Conservation (phyloP, 495 filamentous ascomycete species). For the Neurospora sp. region DNA sequence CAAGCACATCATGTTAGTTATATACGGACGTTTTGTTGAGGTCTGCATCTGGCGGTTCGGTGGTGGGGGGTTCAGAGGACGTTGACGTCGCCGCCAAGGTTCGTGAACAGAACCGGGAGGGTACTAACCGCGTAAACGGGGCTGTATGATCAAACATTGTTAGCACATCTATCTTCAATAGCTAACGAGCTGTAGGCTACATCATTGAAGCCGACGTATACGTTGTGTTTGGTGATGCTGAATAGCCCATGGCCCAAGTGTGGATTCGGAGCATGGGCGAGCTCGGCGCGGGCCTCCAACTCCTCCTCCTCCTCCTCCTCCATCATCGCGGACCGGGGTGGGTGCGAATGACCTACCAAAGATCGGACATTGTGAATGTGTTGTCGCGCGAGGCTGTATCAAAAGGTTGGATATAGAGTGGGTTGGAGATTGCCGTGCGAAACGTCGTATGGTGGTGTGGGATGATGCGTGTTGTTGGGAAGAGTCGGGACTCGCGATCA, state of each 20-base stretch:
- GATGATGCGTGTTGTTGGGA: constrained; percentile 12
- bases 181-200: background rate
- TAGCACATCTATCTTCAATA: constrained; percentile 5
- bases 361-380: constrained; percentile 33
- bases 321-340: background rate
- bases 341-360: constrained; percentile 29
- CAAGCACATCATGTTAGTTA: constrained; percentile 1
- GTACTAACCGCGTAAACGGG: constrained; percentile 97
- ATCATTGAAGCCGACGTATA: constrained; percentile 1
- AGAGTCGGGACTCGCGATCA: constrained; percentile 8
- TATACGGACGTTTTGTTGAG: background rate
- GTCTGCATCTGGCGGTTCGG: background rate
- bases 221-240: background rate
- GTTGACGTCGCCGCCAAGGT: background rate
- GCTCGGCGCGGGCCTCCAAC: constrained; percentile 7
- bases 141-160: constrained; percentile 41
- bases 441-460: constrained; percentile 2
- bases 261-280: constrained; percentile 12
- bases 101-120: constrained; percentile 4
- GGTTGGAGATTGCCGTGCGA: background rate
- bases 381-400: constrained; percentile 20
- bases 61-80: background rate
- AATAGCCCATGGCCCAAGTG: constrained; percentile 12
- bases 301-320: background rate
- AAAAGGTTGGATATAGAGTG: constrained; percentile 5